Conservation (phyloP, 176 grass and related monocot genomes). For the Avena sativa region DNA sequence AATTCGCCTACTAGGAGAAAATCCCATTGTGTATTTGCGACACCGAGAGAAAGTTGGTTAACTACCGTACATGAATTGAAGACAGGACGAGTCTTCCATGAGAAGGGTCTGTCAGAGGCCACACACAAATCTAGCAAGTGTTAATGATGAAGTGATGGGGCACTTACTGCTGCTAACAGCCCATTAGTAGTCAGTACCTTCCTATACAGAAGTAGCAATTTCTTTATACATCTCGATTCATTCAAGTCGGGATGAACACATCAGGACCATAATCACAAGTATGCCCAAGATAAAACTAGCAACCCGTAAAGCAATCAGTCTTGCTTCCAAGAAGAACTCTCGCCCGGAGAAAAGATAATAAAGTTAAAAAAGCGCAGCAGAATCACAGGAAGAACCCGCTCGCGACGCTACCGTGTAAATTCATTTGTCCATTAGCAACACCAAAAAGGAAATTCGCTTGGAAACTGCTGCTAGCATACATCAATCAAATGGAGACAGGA, state of each 20-base stretch:
- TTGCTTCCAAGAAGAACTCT: neutral
- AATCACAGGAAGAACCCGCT: no score
- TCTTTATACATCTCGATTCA: neutral
- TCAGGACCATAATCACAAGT: neutral
- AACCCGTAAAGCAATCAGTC: neutral
- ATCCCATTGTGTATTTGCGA: conserved; percentile 10
- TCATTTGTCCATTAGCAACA: no score
- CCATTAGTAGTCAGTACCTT: neutral
- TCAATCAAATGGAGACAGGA: neutral
- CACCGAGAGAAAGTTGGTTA: neutral
- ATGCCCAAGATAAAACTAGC: neutral
- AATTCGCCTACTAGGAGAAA: neutral
- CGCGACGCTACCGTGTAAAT: no score
- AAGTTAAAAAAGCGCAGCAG: neutral
- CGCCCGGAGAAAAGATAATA: neutral
- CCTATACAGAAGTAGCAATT: neutral
- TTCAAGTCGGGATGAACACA: neutral
- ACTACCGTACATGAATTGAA: neutral
- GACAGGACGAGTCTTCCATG: neutral
- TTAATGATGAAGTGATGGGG: conserved; percentile 9
- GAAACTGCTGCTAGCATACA: neutral
- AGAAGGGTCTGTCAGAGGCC: neutral
- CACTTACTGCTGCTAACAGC: neutral
- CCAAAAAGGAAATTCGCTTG: no score
- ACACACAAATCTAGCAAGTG: neutral